Conservation (phyloP, 345 rosid species). For the Linum usitatissimum region DNA sequence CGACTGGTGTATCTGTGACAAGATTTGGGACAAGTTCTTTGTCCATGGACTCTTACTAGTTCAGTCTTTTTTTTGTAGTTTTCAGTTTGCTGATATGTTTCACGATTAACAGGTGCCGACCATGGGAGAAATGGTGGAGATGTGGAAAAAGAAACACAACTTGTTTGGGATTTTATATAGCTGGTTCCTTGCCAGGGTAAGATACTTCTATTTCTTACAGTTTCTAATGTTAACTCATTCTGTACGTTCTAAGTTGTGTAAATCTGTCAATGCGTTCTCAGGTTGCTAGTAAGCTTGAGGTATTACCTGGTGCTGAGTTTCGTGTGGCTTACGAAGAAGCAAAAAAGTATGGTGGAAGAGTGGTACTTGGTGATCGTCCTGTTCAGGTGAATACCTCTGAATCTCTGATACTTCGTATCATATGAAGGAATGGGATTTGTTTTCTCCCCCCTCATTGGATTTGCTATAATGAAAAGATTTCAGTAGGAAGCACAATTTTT, state of each 20-base stretch:
- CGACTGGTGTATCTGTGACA: neutral
- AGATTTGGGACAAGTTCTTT: neutral
- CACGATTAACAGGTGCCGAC: slow-evolving; percentile 65
- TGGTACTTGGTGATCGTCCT: slow-evolving; percentile 93
- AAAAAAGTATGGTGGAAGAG: slow-evolving; percentile 60
- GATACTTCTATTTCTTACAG: slow-evolving; percentile 3
- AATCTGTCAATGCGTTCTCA: slow-evolving; percentile 17
- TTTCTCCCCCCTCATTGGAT: no score
- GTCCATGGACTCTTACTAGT: no score
- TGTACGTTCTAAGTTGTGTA: neutral
- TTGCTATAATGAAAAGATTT: no score
- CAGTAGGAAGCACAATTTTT: no score
- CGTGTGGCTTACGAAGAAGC: slow-evolving; percentile 95
- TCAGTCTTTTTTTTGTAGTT: neutral
- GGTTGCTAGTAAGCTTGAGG: slow-evolving; percentile 79
- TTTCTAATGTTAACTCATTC: neutral
- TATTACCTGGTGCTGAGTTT: slow-evolving; percentile 86
- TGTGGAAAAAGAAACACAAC: slow-evolving; percentile 86
- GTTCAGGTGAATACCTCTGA: slow-evolving; percentile 42
- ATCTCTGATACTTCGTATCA: neutral
- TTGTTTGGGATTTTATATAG: slow-evolving; percentile 78
- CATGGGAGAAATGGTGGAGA: slow-evolving; percentile 75
- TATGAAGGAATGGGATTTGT: neutral
- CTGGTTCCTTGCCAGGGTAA: slow-evolving; percentile 96
- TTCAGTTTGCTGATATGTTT: slow-evolving; percentile 10